Evolutionary conservation across 2,329 filamentous ascomycete genomes (phyloP), one percentile per base, ranked within the genome.

Genomic region (Colletotrichum cereale): DNA sequence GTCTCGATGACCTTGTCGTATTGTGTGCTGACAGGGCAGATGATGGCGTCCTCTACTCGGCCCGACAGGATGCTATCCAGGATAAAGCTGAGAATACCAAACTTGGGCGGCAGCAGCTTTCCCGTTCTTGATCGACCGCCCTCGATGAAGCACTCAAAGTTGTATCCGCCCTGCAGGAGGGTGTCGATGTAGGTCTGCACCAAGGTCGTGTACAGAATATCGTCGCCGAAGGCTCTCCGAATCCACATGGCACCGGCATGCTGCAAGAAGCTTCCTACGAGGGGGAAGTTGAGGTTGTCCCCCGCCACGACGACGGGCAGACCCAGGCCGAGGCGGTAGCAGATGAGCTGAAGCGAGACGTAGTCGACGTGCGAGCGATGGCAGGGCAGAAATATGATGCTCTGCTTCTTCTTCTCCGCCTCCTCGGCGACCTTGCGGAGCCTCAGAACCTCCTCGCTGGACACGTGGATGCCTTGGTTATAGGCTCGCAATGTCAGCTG

Each of bases 1-100:
- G 97, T 97, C 81, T 99, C 96, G 71, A 99, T 97, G 67, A 99
- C 96, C 79, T 98, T 99, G 85, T 99, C 96, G 79, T 99, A 99
- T 79, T 99, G 96, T 0, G 95, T 98, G 80, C 93, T 97, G 56
- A 99, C 96, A 0, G 96, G 96, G 76, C 96, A 97, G 63, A 99
- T 94, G 52, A 98, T 93, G 40, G 94, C 92, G 80, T 99, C 96
- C 57, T 97, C 87, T 0, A 97, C 95, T 8, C 95, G 89, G 0
- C 95, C 95, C 0, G 94, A 97, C 7, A 98, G 84, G 18, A 99
- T 87, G 75, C 94, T 97, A 76, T 99, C 96, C 24, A 99, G 84
- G 48, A 98, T 89, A 77, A 98, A 99, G 77, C 90, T 93, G 36
- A 99, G 84, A 71, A 99, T 98, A 12, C 96, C 96, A 75, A 98